These are phyloP conservation scores for Fusarium anthophilum DNA, from an alignment of 2,329 filamentous ascomycete species.

Conservation along the genomic window DNA sequence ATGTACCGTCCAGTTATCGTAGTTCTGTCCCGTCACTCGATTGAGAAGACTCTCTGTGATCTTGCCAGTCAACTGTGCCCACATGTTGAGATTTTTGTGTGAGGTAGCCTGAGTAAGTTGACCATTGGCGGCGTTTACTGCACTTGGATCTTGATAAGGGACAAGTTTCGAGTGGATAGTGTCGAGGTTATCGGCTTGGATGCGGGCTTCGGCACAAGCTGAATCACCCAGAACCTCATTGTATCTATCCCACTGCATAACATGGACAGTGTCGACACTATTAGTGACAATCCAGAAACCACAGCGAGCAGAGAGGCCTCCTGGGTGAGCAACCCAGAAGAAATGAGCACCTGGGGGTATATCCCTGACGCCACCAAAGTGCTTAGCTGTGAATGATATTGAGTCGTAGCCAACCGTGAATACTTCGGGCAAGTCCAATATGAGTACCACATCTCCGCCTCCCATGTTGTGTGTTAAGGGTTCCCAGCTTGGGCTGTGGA, in stretches of 20 bases:
- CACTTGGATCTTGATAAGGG: slow-evolving; percentile 54
- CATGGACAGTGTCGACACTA: slow-evolving; percentile 49
- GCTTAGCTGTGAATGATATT: slow-evolving; percentile 56
- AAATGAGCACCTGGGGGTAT: slow-evolving; percentile 67
- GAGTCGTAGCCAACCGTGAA: slow-evolving; percentile 65
- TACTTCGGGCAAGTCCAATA: slow-evolving; percentile 60
- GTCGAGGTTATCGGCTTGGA: slow-evolving; percentile 54
- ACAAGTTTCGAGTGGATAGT: slow-evolving; percentile 54
- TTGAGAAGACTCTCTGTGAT: slow-evolving; percentile 57
- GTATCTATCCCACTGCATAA: slow-evolving; percentile 65
- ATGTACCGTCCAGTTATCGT: slow-evolving; percentile 61
- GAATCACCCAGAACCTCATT: slow-evolving; percentile 65
- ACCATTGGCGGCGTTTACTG: slow-evolving; percentile 27
- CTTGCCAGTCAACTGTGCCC: slow-evolving; percentile 61
- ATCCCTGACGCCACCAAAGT: slow-evolving; percentile 64
- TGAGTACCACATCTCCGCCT: slow-evolving; percentile 61
- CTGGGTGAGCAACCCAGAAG: slow-evolving; percentile 64
- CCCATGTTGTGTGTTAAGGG: slow-evolving; percentile 43
- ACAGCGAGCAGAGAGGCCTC: slow-evolving; percentile 58
- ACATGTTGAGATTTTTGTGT: slow-evolving; percentile 52
- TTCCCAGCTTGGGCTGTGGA: slow-evolving; percentile 12
- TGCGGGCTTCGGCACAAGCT: slow-evolving; percentile 55
- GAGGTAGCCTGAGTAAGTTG: slow-evolving; percentile 30
- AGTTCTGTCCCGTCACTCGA: slow-evolving; percentile 56
- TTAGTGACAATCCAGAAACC: slow-evolving; percentile 66